Conservation (phyloP, 306 rosid genomes). For the Cucurbita ficifolia region DNA sequence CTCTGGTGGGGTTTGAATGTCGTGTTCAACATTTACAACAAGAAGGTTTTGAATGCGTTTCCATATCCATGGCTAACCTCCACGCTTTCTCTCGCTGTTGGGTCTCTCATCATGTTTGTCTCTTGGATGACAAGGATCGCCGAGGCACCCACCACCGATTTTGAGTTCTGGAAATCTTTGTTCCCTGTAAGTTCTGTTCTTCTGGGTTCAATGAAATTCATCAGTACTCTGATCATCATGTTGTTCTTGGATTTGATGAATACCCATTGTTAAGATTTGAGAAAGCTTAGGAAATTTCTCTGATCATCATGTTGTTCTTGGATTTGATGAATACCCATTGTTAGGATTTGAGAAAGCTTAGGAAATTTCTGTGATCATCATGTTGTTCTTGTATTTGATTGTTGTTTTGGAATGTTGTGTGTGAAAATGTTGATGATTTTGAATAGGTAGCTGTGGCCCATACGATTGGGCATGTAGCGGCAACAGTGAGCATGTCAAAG, state of each 20-base stretch:
- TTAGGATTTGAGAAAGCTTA: slow-evolving; percentile 25
- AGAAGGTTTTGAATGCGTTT: slow-evolving; percentile 90
- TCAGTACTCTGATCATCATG: neutral
- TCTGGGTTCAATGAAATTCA: neutral
- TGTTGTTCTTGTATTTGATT: neutral
- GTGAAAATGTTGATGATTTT: neutral
- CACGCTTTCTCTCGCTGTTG: slow-evolving; percentile 86
- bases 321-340: slow-evolving; percentile 8
- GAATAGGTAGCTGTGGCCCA: slow-evolving; percentile 89
- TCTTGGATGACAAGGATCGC: slow-evolving; percentile 85
- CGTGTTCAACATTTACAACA: slow-evolving; percentile 87
- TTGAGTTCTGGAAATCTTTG: slow-evolving; percentile 82
- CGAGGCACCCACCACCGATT: slow-evolving; percentile 77
- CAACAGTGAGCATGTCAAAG: slow-evolving; percentile 95
- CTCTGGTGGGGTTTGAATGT: slow-evolving; percentile 95
- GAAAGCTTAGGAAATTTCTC: slow-evolving; percentile 21
- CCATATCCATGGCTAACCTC: slow-evolving; percentile 97
- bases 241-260: neutral
- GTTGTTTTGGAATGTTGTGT: neutral
- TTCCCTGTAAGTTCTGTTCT: slow-evolving; percentile 52
- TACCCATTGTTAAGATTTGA: slow-evolving; percentile 28
- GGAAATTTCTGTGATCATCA: slow-evolving; percentile 12
- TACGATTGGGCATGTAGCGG: slow-evolving; percentile 94
- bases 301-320: neutral
- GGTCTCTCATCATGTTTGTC: slow-evolving; percentile 82